Percentiles rank a stretch among this genome's conserved stretches.
Conservation (phyloP, 106 monocot species). For the Dioscorea dumetorum region DNA sequence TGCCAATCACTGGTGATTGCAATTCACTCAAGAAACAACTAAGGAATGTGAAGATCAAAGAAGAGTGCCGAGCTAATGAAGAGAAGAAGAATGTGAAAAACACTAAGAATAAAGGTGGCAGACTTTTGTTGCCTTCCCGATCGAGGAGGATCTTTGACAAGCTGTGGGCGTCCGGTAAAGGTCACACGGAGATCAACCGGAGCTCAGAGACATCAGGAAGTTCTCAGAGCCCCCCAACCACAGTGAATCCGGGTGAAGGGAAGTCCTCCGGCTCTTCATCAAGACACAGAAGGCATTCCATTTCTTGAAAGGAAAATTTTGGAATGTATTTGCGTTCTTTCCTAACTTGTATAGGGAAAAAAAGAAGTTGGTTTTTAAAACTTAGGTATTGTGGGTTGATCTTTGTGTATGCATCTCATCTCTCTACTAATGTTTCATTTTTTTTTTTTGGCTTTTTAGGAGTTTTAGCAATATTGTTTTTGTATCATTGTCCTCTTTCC, state of each 20-base stretch:
- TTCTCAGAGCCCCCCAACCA: conserved; percentile 65
- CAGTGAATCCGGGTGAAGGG: conserved; percentile 31
- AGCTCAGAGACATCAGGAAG: conserved; percentile 67
- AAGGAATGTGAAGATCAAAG: conserved; percentile 23
- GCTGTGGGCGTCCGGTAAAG: conserved; percentile 49
- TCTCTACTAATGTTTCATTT: too few species aligned
- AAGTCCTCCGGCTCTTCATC: conserved; percentile 56
- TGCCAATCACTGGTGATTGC: conserved; percentile 10
- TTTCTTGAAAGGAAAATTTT: conserved; percentile 40
- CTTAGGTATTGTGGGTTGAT: too few species aligned
- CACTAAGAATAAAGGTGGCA: conserved; percentile 21
- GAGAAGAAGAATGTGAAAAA: conserved; percentile 8
- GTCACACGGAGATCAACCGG: conserved; percentile 32
- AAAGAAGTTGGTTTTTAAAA: too few species aligned
- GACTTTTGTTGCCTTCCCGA: conserved; percentile 40
- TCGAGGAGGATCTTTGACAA: conserved; percentile 83
- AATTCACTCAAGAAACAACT: conserved; percentile 29
- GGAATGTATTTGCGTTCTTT: conserved; percentile 1
- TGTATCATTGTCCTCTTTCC: too few species aligned
- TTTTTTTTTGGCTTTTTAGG: too few species aligned
- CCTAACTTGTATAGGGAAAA: conserved; percentile 16
- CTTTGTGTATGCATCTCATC: too few species aligned
- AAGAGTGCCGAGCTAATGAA: conserved; percentile 1
- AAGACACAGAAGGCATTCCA: conserved; percentile 63
- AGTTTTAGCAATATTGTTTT: too few species aligned